These are phyloP conservation scores for Grigorovia jiainica DNA, from an alignment of 805 yeast species.

Conservation along the genomic window DNA sequence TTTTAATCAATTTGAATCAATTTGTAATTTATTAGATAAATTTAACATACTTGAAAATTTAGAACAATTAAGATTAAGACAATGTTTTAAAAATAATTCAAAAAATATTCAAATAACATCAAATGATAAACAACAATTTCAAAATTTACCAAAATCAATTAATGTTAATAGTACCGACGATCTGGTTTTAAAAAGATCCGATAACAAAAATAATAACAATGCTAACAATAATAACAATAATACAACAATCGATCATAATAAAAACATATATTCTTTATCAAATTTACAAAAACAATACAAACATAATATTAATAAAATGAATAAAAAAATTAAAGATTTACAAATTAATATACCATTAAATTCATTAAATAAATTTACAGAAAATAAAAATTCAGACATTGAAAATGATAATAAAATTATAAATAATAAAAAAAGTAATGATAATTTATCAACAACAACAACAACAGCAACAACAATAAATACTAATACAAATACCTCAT, in stretches of 20 bases:
- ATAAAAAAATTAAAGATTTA: background rate
- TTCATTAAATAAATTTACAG: background rate
- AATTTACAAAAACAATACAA: conserved; percentile 17
- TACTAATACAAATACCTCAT: background rate
- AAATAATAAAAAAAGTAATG: background rate
- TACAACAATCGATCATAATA: conserved; percentile 5
- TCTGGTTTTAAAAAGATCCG: no score
- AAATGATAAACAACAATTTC: background rate
- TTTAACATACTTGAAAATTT: conserved; percentile 30
- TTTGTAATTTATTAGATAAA: conserved; percentile 20
- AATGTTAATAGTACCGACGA: no score
- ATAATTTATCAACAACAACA: background rate
- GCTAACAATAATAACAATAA: background rate
- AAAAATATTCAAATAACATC: background rate
- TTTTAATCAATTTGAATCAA: conserved; percentile 16
- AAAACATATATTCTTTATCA: conserved; percentile 18
- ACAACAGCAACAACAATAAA: background rate
- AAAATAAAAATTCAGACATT: background rate
- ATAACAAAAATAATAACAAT: no score
- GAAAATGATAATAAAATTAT: background rate
- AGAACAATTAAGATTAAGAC: conserved; percentile 22
- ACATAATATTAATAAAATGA: conserved; percentile 6
- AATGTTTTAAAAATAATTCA: conserved; percentile 12
- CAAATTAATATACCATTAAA: background rate
- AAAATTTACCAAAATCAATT: no score